Evolutionary conservation across 345 rosid species (phyloP).

Genomic region (Gossypium rotundifolium): DNA sequence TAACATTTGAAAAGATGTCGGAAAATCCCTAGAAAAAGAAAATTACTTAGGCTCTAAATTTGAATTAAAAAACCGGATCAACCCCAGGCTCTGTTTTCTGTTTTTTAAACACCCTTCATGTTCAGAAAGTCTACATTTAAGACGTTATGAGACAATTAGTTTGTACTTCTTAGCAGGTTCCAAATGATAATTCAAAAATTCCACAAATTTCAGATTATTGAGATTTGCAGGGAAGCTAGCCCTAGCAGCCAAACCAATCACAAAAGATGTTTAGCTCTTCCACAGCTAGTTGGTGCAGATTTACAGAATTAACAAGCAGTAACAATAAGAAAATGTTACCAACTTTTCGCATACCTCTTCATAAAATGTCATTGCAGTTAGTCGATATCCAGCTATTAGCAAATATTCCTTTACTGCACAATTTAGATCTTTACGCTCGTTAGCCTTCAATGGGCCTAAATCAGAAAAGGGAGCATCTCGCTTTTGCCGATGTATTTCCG

Average conservation of each 20-base stretch:
- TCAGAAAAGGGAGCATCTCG: constrained; percentile 53
- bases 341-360: constrained; percentile 60
- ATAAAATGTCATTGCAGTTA: constrained; percentile 93
- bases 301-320: not conserved
- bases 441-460: constrained; percentile 78
- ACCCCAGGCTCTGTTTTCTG: not conserved
- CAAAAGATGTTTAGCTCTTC: not conserved
- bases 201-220: not conserved
- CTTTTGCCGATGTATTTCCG: constrained; percentile 47
- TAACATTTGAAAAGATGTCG: not conserved
- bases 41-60: not conserved
- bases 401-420: constrained; percentile 94
- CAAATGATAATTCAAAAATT: constrained; percentile 2
- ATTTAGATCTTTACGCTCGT: constrained; percentile 81
- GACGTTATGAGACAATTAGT: not conserved
- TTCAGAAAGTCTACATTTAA: not conserved
- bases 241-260: not conserved
- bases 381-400: constrained; percentile 86
- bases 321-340: not conserved
- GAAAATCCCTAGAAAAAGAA: not conserved
- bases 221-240: not conserved
- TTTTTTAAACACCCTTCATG: not conserved
- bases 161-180: not conserved
- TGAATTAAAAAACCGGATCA: not conserved
- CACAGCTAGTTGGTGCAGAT: not conserved